Evolutionary conservation across 106 monocot species (phyloP), one percentile per base, ranked within the genome.

Genomic region (Apostasia ramifera): DNA sequence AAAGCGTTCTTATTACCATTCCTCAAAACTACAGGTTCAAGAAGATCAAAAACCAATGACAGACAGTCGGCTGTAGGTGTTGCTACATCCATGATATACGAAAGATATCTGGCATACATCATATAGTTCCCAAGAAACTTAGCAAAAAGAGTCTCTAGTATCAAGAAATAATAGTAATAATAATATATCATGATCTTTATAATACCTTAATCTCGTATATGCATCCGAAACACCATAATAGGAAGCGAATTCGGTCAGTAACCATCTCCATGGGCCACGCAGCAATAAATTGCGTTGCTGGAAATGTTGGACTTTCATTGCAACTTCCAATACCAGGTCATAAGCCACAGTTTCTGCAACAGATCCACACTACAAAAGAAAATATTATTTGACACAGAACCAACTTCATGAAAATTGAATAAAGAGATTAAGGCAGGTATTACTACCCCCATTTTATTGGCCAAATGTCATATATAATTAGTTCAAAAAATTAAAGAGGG

Each of bases 81-180:
- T 55, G 97, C 92, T 45, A 98, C 92, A 81, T 98, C 97, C 92
- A 98, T 98, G 66, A 98, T 77, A 81, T 98, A 98, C 66, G 97
- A 85, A 56, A 98, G 88, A 68, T 92, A 97, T 77, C 95, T 97
- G 70, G 62, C 8, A 51, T 38, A 39, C 10, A 10, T 40, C 11
- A 40, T 42, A 38, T 8, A 57, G 47, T 26, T 53, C 51, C 4
- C 39, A 47, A 57, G 38, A 26, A 61, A 59, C 53, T 52, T 3
- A 42, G n/a, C 68, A 5, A 59, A 55, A 59, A 41, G 6, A 41
- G 7, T 15, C 45, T 37, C 43, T 5, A 53, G 15, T 5, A 66
- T 11, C 26, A 26, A 62, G 50, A 53, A 40, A 57, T 14, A 64
- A 64, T 39, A 10, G n/a, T 41, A 26, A 62, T n/a, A 1, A 69